These are phyloP conservation scores for Pythium coloratum DNA, from an alignment of 352 stramenopile species.

Conservation along the genomic window DNA sequence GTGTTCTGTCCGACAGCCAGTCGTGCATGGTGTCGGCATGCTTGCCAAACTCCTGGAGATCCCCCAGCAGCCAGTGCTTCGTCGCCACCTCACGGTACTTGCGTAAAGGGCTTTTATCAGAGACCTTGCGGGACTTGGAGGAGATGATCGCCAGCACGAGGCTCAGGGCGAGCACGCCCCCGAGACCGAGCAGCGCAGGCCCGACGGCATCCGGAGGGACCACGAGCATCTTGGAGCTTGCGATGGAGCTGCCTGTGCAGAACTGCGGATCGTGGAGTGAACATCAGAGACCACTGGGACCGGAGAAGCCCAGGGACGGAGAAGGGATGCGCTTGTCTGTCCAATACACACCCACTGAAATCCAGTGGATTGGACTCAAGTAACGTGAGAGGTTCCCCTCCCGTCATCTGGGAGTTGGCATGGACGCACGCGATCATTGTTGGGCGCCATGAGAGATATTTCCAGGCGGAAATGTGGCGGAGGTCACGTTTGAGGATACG, in stretches of 20 bases:
- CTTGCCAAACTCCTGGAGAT: conserved; percentile 32
- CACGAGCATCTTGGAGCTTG: not conserved
- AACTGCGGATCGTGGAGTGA: not conserved
- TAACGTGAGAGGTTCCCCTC: not conserved
- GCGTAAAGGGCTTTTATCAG: not conserved
- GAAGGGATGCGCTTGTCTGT: too few species aligned
- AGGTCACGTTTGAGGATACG: too few species aligned
- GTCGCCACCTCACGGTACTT: not conserved
- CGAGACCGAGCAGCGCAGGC: conserved; percentile 5
- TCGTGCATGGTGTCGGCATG: conserved; percentile 41
- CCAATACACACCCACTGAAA: too few species aligned
- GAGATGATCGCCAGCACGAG: not conserved
- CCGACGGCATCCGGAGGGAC: not conserved
- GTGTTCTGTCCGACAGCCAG: conserved; percentile 32
- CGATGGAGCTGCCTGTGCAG: not conserved
- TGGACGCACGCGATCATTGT: not conserved
- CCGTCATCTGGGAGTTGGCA: not conserved
- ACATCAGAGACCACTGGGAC: not conserved
- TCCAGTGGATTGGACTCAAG: not conserved
- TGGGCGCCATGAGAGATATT: not conserved
- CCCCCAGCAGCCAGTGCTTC: conserved; percentile 36
- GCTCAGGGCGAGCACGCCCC: conserved; percentile 13
- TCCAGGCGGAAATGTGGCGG: not conserved
- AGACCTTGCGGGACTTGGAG: not conserved
- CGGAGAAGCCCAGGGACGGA: too few species aligned